Evolutionary conservation across 495 filamentous ascomycete genomes (phyloP), one percentile per base, ranked within the genome.

Genomic region (Talaromyces proteolyticus): DNA sequence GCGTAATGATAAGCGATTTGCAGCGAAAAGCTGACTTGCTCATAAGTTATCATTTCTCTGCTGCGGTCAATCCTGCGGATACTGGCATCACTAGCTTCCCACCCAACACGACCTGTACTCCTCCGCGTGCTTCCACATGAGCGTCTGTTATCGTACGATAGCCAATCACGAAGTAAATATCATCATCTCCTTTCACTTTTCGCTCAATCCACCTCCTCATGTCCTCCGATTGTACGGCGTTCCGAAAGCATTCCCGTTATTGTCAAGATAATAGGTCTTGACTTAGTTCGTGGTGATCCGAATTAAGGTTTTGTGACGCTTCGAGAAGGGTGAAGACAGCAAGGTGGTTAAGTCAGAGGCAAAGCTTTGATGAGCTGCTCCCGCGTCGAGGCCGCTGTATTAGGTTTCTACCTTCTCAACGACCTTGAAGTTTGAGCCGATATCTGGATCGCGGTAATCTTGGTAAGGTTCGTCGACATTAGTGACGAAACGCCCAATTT

Each of bases 251-350:
- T 39, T 55, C 16, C 42, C 49, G 36, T 48, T 36, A 49, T 58
- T 55, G 53, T 55, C 50, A 21, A 58, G 26, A 44, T 55, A 58
- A 52, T 58, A 58, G 4, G 54, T 55, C 44, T 58, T 58, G 20
- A 47, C 52, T 48, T 57, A 52, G 17, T 55, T 38, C 14, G 55
- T 42, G 14, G 47, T 51, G 48, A 57, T 55, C 20, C 38, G 47
- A 42, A 55, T 52, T 36, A 34, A 46, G 16, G 26, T 34, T 20
- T 52, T 52, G 17, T 40, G 29, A 41, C 23, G 40, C 23, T 45
- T 55, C 44, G 49, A 47, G 20, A 48, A 26, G 20, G 54, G 49
- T 21, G 54, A 50, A 39, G 54, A 54, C 29, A 54, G 54, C 36
- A 48, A 51, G 20, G 37, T 51, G 24, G 50, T 29, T 29, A 29